phyloP scores from a whole-genome alignment of 208 protist genomes.

The Crithidia thermophila region DNA sequence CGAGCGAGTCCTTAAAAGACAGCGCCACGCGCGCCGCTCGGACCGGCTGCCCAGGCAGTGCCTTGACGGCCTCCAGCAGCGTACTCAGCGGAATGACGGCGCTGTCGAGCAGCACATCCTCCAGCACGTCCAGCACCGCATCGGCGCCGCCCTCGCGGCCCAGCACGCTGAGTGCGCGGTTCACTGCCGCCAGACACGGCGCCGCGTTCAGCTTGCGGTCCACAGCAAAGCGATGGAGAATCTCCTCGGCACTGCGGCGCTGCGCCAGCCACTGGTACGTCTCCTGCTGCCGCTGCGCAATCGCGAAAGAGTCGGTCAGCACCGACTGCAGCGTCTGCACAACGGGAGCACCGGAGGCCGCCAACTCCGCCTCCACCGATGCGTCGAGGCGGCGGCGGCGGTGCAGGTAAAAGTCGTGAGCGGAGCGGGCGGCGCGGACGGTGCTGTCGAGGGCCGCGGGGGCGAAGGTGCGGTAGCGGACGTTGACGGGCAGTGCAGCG shows the following conservation, averaged over 20 bases:
- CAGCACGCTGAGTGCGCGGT: constrained; percentile 49
- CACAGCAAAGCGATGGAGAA: constrained; percentile 61
- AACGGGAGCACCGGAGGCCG: constrained; percentile 17
- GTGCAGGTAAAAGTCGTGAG: constrained; percentile 34
- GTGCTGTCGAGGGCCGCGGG: constrained; percentile 16
- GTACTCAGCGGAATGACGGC: constrained; percentile 41
- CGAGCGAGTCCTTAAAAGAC: constrained; percentile 33
- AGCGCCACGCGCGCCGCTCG: constrained; percentile 41
- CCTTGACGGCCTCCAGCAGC: constrained; percentile 37
- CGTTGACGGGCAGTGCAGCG: constrained; percentile 21
- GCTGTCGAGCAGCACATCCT: constrained; percentile 49
- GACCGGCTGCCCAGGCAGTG: constrained; percentile 33
- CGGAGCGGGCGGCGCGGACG: constrained; percentile 27
- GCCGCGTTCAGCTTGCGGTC: constrained; percentile 59
- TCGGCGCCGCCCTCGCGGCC: constrained; percentile 33
- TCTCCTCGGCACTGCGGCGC: constrained; percentile 45
- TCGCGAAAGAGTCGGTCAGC: constrained; percentile 48
- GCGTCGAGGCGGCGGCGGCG: constrained; percentile 31
- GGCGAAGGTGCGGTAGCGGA: constrained; percentile 36
- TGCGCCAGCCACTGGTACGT: constrained; percentile 72
- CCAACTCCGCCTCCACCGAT: constrained; percentile 23
- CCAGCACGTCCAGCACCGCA: constrained; percentile 50
- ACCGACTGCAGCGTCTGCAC: constrained; percentile 42
- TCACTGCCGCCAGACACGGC: constrained; percentile 55
- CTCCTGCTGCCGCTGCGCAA: constrained; percentile 58